Percentiles rank a stretch among this genome's conserved stretches.
phyloP scores from a whole-genome alignment of 2,329 filamentous ascomycete genomes.

The Talaromyces sp. region DNA sequence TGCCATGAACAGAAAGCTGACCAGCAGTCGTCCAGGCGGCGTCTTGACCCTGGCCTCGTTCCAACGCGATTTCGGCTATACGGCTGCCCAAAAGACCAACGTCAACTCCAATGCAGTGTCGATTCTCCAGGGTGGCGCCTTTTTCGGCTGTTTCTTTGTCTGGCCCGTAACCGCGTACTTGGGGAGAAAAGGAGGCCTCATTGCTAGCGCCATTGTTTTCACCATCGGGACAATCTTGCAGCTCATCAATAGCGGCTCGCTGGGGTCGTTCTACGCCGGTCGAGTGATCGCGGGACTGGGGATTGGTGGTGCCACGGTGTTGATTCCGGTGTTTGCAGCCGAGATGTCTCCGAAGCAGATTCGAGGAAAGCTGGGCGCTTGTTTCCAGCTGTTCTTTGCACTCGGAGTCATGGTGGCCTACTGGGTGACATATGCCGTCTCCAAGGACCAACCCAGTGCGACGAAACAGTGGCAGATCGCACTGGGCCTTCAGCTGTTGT shows the following conservation, averaged over 20 bases:
- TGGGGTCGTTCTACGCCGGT: slow-evolving; percentile 8
- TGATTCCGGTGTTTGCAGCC: slow-evolving; percentile 25
- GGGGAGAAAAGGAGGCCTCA: not conserved
- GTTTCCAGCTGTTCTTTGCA: slow-evolving; percentile 36
- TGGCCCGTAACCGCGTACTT: slow-evolving; percentile 11
- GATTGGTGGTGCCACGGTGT: slow-evolving; percentile 11
- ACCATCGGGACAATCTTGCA: slow-evolving; percentile 3
- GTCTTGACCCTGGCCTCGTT: slow-evolving; percentile 38
- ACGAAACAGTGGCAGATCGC: slow-evolving; percentile 49
- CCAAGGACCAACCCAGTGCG: slow-evolving; percentile 29
- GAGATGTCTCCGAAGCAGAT: slow-evolving; percentile 30
- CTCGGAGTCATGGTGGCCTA: slow-evolving; percentile 35
- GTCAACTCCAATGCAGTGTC: slow-evolving; percentile 36
- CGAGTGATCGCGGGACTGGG: slow-evolving; percentile 6
- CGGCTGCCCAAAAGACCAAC: slow-evolving; percentile 1
- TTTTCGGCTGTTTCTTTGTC: slow-evolving; percentile 11
- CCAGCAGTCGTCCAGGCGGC: slow-evolving; percentile 17
- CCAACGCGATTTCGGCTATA: not conserved
- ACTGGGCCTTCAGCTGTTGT: slow-evolving; percentile 42
- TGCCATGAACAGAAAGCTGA: slow-evolving; percentile 4
- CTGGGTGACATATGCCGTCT: slow-evolving; percentile 46
- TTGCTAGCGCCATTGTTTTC: slow-evolving; percentile 3
- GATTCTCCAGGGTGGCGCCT: slow-evolving; percentile 38
- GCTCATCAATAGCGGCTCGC: slow-evolving; percentile 5
- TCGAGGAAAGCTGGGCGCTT: slow-evolving; percentile 33